A percentile compares a stretch with the other conserved stretches of the same genome.
These are phyloP conservation scores for Ampelomyces quisqualis DNA, from an alignment of 2,329 filamentous ascomycete species.

Conservation along the genomic window DNA sequence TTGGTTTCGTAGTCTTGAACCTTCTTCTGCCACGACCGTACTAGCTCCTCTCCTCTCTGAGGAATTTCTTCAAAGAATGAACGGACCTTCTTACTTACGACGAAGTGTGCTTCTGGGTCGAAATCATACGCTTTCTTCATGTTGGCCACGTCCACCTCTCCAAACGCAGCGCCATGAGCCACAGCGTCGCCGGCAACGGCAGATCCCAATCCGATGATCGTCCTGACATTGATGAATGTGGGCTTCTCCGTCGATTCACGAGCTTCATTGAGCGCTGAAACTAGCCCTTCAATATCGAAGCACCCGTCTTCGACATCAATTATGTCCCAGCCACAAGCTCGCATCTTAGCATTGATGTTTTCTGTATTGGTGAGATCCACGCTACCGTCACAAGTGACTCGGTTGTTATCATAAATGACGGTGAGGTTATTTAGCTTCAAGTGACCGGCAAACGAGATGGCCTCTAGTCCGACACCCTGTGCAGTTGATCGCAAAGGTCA, in stretches of 20 bases:
- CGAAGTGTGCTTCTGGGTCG: slow-evolving; percentile 52
- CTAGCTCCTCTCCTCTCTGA: slow-evolving; percentile 49
- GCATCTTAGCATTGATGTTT: slow-evolving; percentile 60
- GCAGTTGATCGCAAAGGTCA: slow-evolving; percentile 56
- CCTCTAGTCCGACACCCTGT: slow-evolving; percentile 59
- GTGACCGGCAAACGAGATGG: slow-evolving; percentile 59
- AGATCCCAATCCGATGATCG: slow-evolving; percentile 58
- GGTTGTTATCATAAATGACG: slow-evolving; percentile 63
- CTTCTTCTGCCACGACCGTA: slow-evolving; percentile 52
- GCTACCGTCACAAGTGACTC: slow-evolving; percentile 60
- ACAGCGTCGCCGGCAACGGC: slow-evolving; percentile 51
- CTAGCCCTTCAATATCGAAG: slow-evolving; percentile 53
- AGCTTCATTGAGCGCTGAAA: slow-evolving; percentile 51
- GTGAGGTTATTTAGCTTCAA: slow-evolving; percentile 58
- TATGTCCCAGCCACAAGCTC: slow-evolving; percentile 58
- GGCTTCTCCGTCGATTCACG: slow-evolving; percentile 52
- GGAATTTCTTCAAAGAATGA: slow-evolving; percentile 56
- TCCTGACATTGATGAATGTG: slow-evolving; percentile 60
- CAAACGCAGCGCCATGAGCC: slow-evolving; percentile 61
- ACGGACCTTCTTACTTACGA: slow-evolving; percentile 50
- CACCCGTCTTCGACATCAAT: slow-evolving; percentile 56
- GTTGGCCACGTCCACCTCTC: slow-evolving; percentile 54
- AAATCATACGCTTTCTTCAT: slow-evolving; percentile 56
- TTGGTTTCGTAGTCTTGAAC: slow-evolving; percentile 48
- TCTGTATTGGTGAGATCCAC: slow-evolving; percentile 58